A percentile compares a stretch with the other conserved stretches of the same genome.
Evolutionary conservation across 176 grass and related monocot genomes (phyloP).

Genomic region (Dendrocalamus sinicus): DNA sequence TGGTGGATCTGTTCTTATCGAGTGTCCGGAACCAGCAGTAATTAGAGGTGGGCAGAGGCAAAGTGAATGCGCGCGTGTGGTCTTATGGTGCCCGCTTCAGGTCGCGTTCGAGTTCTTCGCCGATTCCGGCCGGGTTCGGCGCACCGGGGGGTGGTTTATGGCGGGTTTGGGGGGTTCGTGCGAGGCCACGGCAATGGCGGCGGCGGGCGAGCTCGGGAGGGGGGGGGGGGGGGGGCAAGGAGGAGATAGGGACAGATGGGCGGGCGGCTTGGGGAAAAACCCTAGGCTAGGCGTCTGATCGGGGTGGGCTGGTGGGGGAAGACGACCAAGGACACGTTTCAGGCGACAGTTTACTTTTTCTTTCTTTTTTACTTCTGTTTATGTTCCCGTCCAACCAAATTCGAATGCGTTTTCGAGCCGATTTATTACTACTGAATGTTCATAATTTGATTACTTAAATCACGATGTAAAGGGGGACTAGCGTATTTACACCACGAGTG

Average conservation of each 20-base stretch:
- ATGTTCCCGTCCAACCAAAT: background rate
- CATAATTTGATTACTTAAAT: background rate
- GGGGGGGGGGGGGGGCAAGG: too few relatives aligned
- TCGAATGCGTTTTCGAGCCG: background rate
- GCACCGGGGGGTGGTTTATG: constrained; percentile 1
- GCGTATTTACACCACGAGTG: background rate
- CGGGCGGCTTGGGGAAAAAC: constrained; percentile 31
- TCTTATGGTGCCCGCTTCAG: constrained; percentile 38
- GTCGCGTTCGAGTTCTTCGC: constrained; percentile 39
- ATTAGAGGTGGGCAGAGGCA: background rate
- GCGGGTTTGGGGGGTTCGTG: constrained; percentile 23
- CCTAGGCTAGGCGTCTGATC: constrained; percentile 50
- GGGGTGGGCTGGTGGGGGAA: background rate
- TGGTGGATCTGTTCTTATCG: constrained; percentile 50
- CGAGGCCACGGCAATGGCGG: constrained; percentile 40
- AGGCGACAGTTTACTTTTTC: too few relatives aligned
- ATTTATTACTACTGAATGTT: background rate
- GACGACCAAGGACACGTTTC: background rate
- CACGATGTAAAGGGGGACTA: background rate
- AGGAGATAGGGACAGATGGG: background rate
- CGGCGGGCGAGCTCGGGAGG: background rate
- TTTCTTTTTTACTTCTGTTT: too few relatives aligned
- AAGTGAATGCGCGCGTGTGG: background rate
- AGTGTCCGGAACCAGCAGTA: background rate
- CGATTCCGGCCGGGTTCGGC: constrained; percentile 19